Evolutionary conservation across 2,329 filamentous ascomycete genomes (phyloP), one percentile per base, ranked within the genome.

Genomic region (Nigrospora sphaerica): DNA sequence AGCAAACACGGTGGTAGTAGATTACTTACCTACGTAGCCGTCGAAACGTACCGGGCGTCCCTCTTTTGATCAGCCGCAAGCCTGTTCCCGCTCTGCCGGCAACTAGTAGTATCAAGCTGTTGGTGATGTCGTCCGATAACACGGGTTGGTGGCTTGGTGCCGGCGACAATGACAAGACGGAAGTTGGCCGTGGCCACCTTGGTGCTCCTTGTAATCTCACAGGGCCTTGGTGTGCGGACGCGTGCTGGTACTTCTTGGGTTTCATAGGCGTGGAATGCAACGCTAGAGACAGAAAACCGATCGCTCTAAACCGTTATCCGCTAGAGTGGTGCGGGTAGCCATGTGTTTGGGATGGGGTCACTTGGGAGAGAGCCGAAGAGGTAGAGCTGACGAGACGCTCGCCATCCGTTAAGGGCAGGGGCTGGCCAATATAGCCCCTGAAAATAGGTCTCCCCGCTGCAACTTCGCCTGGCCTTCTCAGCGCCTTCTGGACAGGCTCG

Each of bases 261-360:
- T 57, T 54, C 49, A 50, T 48, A 44, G 49, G 50, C 51, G 52
- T 54, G 54, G 54, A 57, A 56, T 59, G 55, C 51, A 49, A 59
- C 57, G 46, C 57, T 57, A 49, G 49, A 56, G 52, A 44, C 50
- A 49, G 55, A 52, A 54, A 51, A 54, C 46, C 50, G 57, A 59
- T 59, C 57, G 57, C 55, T 53, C 55, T 59, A 59, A 56, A 52
- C 57, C 54, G 45, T 54, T 57, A 54, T 52, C 51, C 53, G 57
- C 54, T 59, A 59, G 57, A 57, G 49, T 45, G 49, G 52, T 52
- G 54, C 55, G 57, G 57, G 55, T 59, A 57, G 52, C 54, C 55
- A 55, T 49, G 54, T 55, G 52, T 58, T 53, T 57, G 55, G 54
- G 55, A 56, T 44, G 42, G 42, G 28, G 42, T 35, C 23, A 28